phyloP scores from a whole-genome alignment of 1,284 basidiomycete species.

The Moesziomyces aphidis region DNA sequence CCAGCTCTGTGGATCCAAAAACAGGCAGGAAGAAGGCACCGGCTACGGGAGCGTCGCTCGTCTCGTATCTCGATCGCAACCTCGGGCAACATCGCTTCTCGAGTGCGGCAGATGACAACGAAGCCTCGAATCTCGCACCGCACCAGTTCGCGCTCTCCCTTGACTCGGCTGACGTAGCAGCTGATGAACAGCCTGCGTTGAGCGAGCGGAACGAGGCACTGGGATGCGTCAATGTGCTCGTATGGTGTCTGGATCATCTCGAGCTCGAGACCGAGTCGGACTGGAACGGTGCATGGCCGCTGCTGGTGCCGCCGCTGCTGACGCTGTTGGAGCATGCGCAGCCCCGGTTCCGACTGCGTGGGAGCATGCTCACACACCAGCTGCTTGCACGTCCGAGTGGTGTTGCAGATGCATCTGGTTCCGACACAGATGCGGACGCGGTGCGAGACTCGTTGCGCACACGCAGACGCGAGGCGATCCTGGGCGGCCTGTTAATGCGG shows the following conservation, averaged over 20 bases:
- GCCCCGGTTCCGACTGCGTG: conserved; percentile 25
- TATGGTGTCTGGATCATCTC: conserved; percentile 19
- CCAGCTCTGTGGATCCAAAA: conserved; percentile 12
- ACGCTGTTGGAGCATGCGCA: conserved; percentile 38
- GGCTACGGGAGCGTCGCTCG: conserved; percentile 6
- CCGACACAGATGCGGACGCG: no score
- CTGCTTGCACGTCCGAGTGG: conserved; percentile 7
- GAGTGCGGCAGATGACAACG: conserved; percentile 18
- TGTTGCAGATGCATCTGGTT: background rate
- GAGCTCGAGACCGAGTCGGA: conserved; percentile 12
- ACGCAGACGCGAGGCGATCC: background rate
- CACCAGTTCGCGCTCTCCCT: conserved; percentile 8
- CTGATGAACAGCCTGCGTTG: background rate
- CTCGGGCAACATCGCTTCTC: conserved; percentile 32
- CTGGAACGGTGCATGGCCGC: conserved; percentile 34
- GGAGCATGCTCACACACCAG: conserved; percentile 5
- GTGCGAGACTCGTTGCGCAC: background rate
- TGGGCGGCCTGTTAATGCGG: conserved; percentile 25
- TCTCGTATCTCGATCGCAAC: conserved; percentile 22
- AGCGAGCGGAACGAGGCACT: conserved; percentile 28
- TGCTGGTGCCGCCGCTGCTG: conserved; percentile 35
- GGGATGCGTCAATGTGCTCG: conserved; percentile 32
- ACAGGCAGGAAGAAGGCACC: conserved; percentile 27
- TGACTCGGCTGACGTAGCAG: background rate
- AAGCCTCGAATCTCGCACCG: conserved; percentile 19